Conservation (phyloP, 768 basidiomycete species). For the Tricholoma saponaceum region DNA sequence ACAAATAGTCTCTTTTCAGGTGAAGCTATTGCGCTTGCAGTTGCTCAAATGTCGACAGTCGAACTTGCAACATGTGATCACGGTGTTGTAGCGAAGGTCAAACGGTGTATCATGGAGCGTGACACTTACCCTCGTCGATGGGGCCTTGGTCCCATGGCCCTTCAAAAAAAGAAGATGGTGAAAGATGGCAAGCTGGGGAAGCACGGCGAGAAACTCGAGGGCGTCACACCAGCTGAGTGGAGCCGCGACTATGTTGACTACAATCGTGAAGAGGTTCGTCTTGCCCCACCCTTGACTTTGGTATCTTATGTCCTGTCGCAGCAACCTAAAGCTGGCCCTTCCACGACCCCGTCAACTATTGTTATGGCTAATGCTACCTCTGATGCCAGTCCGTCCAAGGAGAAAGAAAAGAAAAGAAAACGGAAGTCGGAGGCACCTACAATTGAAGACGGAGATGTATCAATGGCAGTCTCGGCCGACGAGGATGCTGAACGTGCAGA, state of each 20-base stretch:
- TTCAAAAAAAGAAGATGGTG: slow-evolving; percentile 97
- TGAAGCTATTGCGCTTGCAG: slow-evolving; percentile 91
- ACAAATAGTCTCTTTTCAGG: slow-evolving; percentile 34
- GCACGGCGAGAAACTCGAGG: slow-evolving; percentile 85
- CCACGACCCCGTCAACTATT: slow-evolving; percentile 14
- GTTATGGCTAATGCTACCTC: slow-evolving; percentile 16
- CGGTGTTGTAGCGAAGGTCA: slow-evolving; percentile 98
- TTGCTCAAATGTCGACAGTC: slow-evolving; percentile 98
- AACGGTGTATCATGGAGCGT: slow-evolving; percentile 99
- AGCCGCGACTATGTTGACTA: slow-evolving; percentile 93
- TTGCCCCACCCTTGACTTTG: slow-evolving; percentile 4
- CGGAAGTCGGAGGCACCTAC: slow-evolving; percentile 62
- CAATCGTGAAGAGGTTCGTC: slow-evolving; percentile 52
- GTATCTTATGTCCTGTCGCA: slow-evolving; percentile 8
- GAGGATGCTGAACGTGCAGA: slow-evolving; percentile 51
- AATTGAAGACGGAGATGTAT: slow-evolving; percentile 11
- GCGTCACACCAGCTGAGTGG: slow-evolving; percentile 89
- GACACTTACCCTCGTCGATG: slow-evolving; percentile 97
- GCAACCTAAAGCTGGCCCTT: slow-evolving; percentile 35
- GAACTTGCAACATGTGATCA: slow-evolving; percentile 98
- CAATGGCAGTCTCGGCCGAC: slow-evolving; percentile 34
- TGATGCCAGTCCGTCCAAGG: slow-evolving; percentile 36
- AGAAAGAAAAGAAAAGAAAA: slow-evolving; percentile 85
- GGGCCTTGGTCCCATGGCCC: slow-evolving; percentile 96
- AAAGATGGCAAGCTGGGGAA: slow-evolving; percentile 98